phyloP scores from a whole-genome alignment of 2,329 filamentous ascomycete species.

The Fusarium sp. region DNA sequence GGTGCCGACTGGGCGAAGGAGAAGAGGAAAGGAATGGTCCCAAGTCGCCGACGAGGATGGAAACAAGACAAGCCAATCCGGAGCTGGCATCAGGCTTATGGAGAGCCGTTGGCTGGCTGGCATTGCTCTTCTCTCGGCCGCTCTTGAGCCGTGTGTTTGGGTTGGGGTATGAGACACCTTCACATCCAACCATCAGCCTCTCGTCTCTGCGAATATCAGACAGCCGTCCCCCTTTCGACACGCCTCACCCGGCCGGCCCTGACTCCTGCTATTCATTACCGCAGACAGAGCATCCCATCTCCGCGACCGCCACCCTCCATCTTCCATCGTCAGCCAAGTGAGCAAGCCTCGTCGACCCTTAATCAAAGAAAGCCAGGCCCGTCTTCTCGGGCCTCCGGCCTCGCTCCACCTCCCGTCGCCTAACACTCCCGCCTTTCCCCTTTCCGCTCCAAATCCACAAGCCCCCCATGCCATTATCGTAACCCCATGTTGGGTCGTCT shows the following conservation, averaged over 20 bases:
- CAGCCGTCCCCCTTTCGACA: conserved; percentile 15
- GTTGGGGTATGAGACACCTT: conserved; percentile 5
- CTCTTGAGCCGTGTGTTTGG: not conserved
- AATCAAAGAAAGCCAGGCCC: conserved; percentile 46
- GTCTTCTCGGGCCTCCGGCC: conserved; percentile 40
- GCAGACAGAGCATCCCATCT: conserved; percentile 13
- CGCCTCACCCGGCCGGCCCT: conserved; percentile 7
- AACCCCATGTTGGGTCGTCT: conserved; percentile 26
- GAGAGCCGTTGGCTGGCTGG: conserved; percentile 18
- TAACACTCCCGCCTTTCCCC: conserved; percentile 33
- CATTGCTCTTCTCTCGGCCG: not conserved
- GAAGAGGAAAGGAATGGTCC: conserved; percentile 19
- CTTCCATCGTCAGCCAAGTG: conserved; percentile 31
- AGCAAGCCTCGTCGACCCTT: conserved; percentile 47
- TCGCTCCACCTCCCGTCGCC: conserved; percentile 43
- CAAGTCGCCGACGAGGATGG: conserved; percentile 15
- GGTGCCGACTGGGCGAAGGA: conserved; percentile 25
- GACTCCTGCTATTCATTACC: conserved; percentile 9
- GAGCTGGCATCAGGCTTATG: conserved; percentile 12
- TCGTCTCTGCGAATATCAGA: conserved; percentile 1
- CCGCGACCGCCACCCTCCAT: conserved; percentile 29
- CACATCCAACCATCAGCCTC: not conserved
- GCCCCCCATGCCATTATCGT: conserved; percentile 28
- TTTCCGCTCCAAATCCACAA: conserved; percentile 30
- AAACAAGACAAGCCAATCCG: conserved; percentile 18